Percentiles rank a stretch among this genome's conserved stretches.
phyloP scores from a whole-genome alignment of 2,329 filamentous ascomycete species.

The Talaromyces pinophilus region DNA sequence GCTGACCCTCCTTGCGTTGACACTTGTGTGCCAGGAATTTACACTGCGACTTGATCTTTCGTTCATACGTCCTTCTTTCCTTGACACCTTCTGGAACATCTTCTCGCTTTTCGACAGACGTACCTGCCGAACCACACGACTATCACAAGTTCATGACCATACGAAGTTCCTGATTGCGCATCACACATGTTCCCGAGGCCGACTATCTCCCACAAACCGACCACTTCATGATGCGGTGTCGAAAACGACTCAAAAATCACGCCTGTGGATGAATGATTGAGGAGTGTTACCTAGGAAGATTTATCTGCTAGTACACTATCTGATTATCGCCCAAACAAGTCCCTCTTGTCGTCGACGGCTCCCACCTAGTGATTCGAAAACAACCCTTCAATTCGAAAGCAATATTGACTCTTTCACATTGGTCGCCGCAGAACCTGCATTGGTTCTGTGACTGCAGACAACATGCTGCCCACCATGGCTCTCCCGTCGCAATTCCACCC shows the following conservation, averaged over 20 bases:
- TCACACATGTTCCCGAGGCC: conserved; percentile 1
- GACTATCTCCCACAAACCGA: not conserved
- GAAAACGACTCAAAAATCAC: conserved; percentile 46
- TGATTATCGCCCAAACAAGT: conserved; percentile 17
- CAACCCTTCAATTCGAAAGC: conserved; percentile 25
- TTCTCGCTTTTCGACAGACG: not conserved
- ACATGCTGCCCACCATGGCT: conserved; percentile 54
- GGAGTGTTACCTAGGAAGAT: conserved; percentile 30
- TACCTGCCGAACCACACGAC: not conserved
- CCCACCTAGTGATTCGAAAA: not conserved
- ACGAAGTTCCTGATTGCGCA: not conserved
- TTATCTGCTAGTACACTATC: conserved; percentile 25
- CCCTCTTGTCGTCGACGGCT: not conserved
- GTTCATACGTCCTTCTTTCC: not conserved
- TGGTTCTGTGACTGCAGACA: conserved; percentile 27
- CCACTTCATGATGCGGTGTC: conserved; percentile 47
- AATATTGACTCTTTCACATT: not conserved
- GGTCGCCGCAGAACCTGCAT: conserved; percentile 6
- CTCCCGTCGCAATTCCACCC: conserved; percentile 47
- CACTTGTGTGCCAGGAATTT: conserved; percentile 13
- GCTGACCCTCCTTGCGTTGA: conserved; percentile 21
- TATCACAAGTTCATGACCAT: not conserved
- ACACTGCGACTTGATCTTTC: not conserved
- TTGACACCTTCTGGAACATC: conserved; percentile 19
- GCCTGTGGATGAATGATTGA: conserved; percentile 39